phyloP scores from a whole-genome alignment of 2,329 filamentous ascomycete genomes.

The Diaporthe nobilis region DNA sequence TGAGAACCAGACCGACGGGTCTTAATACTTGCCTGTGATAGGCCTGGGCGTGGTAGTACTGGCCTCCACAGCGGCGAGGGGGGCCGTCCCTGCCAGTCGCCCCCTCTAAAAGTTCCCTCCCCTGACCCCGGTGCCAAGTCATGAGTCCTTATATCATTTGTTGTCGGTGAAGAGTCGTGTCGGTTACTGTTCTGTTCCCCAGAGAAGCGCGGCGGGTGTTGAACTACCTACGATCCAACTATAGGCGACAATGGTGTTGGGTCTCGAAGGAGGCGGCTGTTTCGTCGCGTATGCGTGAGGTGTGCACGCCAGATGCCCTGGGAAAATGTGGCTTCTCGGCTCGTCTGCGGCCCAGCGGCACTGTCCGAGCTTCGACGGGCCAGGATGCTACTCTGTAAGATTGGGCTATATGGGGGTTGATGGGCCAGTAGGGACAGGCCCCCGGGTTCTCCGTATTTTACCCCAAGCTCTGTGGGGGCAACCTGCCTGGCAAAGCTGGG shows the following conservation, averaged over 20 bases:
- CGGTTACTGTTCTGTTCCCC: background rate
- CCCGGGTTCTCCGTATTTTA: conserved; percentile 30
- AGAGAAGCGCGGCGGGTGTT: too few species aligned
- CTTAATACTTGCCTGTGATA: background rate
- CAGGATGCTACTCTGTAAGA: conserved; percentile 13
- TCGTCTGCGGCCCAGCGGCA: background rate
- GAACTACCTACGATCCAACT: background rate
- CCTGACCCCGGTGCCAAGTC: background rate
- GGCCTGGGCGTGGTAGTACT: background rate
- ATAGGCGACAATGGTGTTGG: background rate
- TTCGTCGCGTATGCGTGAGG: too few species aligned
- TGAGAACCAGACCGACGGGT: conserved; percentile 7
- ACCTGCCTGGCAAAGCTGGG: conserved; percentile 1
- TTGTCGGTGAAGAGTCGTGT: background rate
- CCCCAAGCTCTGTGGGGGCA: conserved; percentile 19
- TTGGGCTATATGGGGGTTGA: background rate
- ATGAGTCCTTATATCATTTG: background rate
- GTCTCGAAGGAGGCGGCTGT: background rate
- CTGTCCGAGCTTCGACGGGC: background rate
- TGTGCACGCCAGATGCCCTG: background rate
- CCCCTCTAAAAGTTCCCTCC: background rate
- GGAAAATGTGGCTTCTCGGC: background rate
- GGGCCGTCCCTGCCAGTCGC: background rate
- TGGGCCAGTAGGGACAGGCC: background rate
- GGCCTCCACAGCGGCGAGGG: background rate